A percentile compares a stretch with the other conserved stretches of the same genome.
Conservation (phyloP, 768 basidiomycete species). For the Psilocybe tampanensis region DNA sequence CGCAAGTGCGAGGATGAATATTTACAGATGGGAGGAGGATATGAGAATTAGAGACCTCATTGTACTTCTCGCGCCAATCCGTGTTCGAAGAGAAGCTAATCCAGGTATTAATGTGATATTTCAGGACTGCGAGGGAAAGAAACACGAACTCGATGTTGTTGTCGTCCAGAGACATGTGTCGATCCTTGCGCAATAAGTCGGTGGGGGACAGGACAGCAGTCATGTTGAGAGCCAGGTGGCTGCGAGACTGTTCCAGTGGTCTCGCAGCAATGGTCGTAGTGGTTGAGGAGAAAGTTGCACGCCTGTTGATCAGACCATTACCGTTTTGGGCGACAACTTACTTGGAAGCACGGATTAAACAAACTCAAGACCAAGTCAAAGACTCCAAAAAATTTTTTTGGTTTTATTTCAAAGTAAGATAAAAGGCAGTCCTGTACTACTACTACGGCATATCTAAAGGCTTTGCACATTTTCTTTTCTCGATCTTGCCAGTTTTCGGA, state of each 20-base stretch:
- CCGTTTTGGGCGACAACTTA: conserved; percentile 31
- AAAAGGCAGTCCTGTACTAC: conserved; percentile 4
- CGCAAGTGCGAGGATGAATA: neutral
- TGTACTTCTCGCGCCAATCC: conserved; percentile 81
- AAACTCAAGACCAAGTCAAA: too few species aligned
- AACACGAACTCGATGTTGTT: conserved; percentile 55
- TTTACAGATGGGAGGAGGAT: neutral
- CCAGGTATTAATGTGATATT: conserved; percentile 19
- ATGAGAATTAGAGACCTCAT: conserved; percentile 47
- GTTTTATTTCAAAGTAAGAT: conserved; percentile 10
- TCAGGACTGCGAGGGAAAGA: conserved; percentile 11
- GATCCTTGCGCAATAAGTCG: conserved; percentile 60
- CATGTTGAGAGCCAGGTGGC: conserved; percentile 38
- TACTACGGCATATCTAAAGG: conserved; percentile 60
- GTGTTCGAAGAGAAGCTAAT: conserved; percentile 56
- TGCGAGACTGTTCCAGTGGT: conserved; percentile 17
- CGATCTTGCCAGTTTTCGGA: conserved; percentile 75
- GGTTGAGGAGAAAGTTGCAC: conserved; percentile 23
- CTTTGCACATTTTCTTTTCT: conserved; percentile 87
- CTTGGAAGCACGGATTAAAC: conserved; percentile 12
- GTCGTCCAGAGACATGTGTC: conserved; percentile 69
- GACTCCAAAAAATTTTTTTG: neutral
- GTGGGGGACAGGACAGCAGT: conserved; percentile 66
- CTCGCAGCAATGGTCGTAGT: conserved; percentile 20
- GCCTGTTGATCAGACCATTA: conserved; percentile 23